A percentile compares a stretch with the other conserved stretches of the same genome.
phyloP scores from a whole-genome alignment of 345 rosid genomes.

The Cardamine occulta region DNA sequence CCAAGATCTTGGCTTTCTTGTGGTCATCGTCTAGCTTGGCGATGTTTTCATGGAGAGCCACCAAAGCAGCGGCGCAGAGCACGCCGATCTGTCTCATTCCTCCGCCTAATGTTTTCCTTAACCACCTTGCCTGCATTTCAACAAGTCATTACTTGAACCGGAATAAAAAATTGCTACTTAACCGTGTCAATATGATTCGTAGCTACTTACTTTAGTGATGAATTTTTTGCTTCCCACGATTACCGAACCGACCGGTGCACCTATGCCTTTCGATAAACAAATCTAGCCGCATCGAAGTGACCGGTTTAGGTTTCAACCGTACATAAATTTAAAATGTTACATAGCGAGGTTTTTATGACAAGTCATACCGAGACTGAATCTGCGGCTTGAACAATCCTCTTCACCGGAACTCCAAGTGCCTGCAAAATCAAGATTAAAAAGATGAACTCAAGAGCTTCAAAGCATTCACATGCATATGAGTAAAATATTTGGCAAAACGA shows the following conservation, averaged over 20 bases:
- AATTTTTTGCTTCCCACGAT: constrained; percentile 86
- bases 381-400: constrained; percentile 82
- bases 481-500: not conserved
- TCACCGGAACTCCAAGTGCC: constrained; percentile 89
- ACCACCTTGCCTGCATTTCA: constrained; percentile 68
- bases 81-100: constrained; percentile 94
- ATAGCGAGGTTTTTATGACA: constrained; percentile 15
- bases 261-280: constrained; percentile 89
- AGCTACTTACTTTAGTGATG: constrained; percentile 63
- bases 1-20: constrained; percentile 76
- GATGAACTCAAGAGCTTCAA: not conserved
- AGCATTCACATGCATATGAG: not conserved
- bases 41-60: constrained; percentile 69
- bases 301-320: constrained; percentile 6
- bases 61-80: constrained; percentile 83
- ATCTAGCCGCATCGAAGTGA: constrained; percentile 49
- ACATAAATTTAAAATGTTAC: not conserved
- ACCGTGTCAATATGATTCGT: constrained; percentile 8
- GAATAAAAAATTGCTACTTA: not conserved
- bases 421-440: constrained; percentile 22
- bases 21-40: constrained; percentile 77
- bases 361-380: constrained; percentile 79
- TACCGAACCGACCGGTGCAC: constrained; percentile 93
- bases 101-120: constrained; percentile 92
- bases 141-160: constrained; percentile 22